These are phyloP conservation scores for Clarkia xantiana DNA, from an alignment of 345 rosid species.

Conservation along the genomic window DNA sequence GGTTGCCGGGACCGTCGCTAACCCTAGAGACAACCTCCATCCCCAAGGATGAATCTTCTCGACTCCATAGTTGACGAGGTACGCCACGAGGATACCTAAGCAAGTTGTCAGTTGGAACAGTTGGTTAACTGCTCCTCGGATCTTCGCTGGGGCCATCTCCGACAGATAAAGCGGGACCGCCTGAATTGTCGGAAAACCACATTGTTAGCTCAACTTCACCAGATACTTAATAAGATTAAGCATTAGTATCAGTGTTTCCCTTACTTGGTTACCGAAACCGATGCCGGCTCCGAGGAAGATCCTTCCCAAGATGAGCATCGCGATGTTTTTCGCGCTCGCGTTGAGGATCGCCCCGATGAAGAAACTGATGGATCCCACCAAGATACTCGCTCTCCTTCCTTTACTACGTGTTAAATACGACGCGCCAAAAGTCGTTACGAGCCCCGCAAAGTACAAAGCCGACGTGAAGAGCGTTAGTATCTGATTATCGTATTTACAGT, in stretches of 20 bases:
- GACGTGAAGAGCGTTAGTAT: slow-evolving; percentile 27
- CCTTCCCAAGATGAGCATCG: slow-evolving; percentile 23
- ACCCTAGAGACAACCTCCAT: slow-evolving; percentile 30
- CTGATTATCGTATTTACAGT: slow-evolving; percentile 23
- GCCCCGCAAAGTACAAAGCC: slow-evolving; percentile 24
- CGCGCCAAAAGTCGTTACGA: slow-evolving; percentile 10
- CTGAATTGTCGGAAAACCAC: slow-evolving; percentile 8
- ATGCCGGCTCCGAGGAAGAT: slow-evolving; percentile 23
- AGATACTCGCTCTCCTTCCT: slow-evolving; percentile 17
- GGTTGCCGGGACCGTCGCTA: slow-evolving; percentile 26
- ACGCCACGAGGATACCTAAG: slow-evolving; percentile 20
- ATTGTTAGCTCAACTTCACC: neutral
- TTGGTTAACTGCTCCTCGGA: slow-evolving; percentile 25
- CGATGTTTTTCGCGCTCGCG: slow-evolving; percentile 10
- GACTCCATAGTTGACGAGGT: slow-evolving; percentile 21
- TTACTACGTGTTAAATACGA: slow-evolving; percentile 7
- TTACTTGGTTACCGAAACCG: slow-evolving; percentile 27
- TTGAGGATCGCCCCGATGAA: slow-evolving; percentile 19
- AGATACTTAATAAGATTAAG: neutral
- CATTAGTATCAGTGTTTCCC: neutral
- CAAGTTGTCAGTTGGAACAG: slow-evolving; percentile 23
- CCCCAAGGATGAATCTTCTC: slow-evolving; percentile 30
- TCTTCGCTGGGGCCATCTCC: slow-evolving; percentile 32
- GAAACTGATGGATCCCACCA: slow-evolving; percentile 15
- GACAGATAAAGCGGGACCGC: slow-evolving; percentile 33